These are phyloP conservation scores for Pachysandra terminalis DNA, from an alignment of 164 flowering plant genomes.

Conservation along the genomic window DNA sequence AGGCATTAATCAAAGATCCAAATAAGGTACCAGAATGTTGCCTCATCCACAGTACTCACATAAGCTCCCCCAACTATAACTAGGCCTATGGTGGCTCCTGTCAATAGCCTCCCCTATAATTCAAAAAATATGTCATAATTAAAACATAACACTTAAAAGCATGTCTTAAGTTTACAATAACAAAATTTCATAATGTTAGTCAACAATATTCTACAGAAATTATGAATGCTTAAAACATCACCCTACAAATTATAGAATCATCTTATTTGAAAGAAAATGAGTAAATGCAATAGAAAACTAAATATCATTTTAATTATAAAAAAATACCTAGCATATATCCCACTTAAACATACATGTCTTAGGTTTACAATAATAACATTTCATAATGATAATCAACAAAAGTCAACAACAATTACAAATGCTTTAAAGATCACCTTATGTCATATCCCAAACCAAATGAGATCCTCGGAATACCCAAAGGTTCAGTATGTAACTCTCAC, in stretches of 20 bases:
- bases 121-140: background rate
- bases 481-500: no score
- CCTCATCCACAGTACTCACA: conserved; percentile 97
- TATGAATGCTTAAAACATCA: no score
- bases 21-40: conserved; percentile 86
- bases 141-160: background rate
- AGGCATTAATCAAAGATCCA: background rate
- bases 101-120: conserved; percentile 75
- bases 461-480: no score
- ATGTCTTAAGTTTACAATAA: background rate
- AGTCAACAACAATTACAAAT: background rate
- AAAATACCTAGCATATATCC: no score
- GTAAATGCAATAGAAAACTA: no score
- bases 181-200: background rate
- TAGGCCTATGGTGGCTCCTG: conserved; percentile 76
- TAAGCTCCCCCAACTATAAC: conserved; percentile 92
- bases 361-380: background rate
- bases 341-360: background rate
- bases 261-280: no score
- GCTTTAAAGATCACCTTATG: background rate
- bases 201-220: no score
- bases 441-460: no score
- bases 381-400: background rate
- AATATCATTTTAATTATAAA: no score
- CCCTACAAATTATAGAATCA: no score